These are phyloP conservation scores for Pseudocercospora vitis DNA, from an alignment of 2,329 filamentous ascomycete genomes.

Conservation along the genomic window DNA sequence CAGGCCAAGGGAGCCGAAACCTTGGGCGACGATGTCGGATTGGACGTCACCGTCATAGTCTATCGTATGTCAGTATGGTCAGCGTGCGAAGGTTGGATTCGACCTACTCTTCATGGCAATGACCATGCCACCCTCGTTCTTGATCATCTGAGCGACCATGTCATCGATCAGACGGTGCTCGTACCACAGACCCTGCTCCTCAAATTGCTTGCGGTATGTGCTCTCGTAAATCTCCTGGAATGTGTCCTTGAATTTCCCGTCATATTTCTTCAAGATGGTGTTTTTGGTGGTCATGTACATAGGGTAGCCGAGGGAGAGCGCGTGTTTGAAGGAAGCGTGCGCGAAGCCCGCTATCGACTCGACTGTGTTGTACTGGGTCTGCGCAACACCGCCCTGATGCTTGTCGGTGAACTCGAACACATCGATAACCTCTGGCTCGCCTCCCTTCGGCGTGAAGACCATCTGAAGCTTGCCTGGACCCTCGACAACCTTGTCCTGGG, in stretches of 20 bases:
- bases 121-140: constrained; percentile 92
- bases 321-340: constrained; percentile 94
- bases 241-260: constrained; percentile 98
- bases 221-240: constrained; percentile 96
- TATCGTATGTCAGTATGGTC: constrained; percentile 42
- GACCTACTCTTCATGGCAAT: constrained; percentile 95
- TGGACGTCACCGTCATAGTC: constrained; percentile 99
- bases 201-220: constrained; percentile 83
- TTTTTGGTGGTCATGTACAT: constrained; percentile 99
- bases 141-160: constrained; percentile 99
- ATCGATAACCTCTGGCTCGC: constrained; percentile 79
- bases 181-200: constrained; percentile 94
- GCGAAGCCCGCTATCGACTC: constrained; percentile 94
- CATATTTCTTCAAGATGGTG: constrained; percentile 98
- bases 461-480: constrained; percentile 87
- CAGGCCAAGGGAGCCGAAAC: constrained; percentile 94
- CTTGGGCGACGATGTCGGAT: constrained; percentile 96
- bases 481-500: constrained; percentile 83
- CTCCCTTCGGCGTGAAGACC: constrained; percentile 84
- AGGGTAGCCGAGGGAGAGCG: constrained; percentile 81
- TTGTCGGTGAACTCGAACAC: constrained; percentile 86
- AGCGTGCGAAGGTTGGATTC: background rate
- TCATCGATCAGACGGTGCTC: constrained; percentile 99
- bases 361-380: constrained; percentile 98
- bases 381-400: constrained; percentile 71